Evolutionary conservation across 2,329 filamentous ascomycete species (phyloP).

Genomic region (Teratosphaeria destructans): DNA sequence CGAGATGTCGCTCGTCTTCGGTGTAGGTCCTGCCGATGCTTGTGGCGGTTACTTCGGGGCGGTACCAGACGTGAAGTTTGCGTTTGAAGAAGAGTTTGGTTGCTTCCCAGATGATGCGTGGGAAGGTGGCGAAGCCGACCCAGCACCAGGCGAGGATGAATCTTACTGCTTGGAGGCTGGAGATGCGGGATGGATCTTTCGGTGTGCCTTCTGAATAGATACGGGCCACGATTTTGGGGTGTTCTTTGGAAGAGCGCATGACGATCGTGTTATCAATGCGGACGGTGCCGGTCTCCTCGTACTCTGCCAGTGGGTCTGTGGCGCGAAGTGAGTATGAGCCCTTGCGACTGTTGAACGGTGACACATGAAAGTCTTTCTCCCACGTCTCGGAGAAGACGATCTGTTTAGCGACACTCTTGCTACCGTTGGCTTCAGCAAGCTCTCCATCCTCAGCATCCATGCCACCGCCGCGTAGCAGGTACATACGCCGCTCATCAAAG

Average conservation of each 20-base stretch:
- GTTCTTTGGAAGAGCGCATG: constrained; percentile 48
- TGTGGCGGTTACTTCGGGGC: constrained; percentile 50
- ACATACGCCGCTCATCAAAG: constrained; percentile 60
- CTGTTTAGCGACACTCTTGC: background rate
- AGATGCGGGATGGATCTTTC: constrained; percentile 41
- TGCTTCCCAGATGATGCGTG: constrained; percentile 55
- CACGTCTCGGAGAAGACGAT: constrained; percentile 42
- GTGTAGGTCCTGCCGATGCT: constrained; percentile 48
- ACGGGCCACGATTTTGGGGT: constrained; percentile 51
- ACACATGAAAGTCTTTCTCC: constrained; percentile 67
- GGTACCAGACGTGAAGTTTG: constrained; percentile 53
- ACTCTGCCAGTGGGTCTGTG: constrained; percentile 32
- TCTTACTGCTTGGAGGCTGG: constrained; percentile 15
- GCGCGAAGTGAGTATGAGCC: constrained; percentile 39
- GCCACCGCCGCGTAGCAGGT: constrained; percentile 44
- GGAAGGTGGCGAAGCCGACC: constrained; percentile 56
- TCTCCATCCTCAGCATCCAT: background rate
- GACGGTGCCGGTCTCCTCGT: constrained; percentile 16
- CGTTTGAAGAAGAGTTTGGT: constrained; percentile 45
- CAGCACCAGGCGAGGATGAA: constrained; percentile 48
- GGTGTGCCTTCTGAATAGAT: constrained; percentile 45
- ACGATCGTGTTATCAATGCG: constrained; percentile 51
- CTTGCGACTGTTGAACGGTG: constrained; percentile 55
- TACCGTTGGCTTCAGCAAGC: background rate
- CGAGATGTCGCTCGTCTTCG: constrained; percentile 35